Base-by-base conservation (phyloP, 2,329 filamentous ascomycete species). In the Colletotrichum higginsianum region DNA sequence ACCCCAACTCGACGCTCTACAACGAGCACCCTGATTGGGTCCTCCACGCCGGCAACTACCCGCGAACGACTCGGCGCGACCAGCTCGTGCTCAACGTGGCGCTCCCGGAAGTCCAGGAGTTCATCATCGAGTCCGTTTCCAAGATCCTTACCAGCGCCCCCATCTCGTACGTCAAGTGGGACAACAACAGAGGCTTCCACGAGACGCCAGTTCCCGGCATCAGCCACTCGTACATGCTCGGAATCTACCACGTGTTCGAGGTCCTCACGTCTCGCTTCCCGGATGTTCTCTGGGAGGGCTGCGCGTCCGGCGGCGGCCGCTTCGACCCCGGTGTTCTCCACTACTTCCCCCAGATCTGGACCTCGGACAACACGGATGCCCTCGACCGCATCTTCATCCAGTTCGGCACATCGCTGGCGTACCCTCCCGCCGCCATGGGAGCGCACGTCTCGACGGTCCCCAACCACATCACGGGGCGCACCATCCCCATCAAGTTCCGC, bases 341-440 rank as follows among this genome's bases (percentile, higher is more conserved):
- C 72, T 92, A 90, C 79, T 92, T 90, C 82, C 88, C 90, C 0
- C 90, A 92, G 76, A 84, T 88, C 73, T 92, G 90, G 90, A 90
- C 90, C 0, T 90, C 88, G 0, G 90, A 92, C 75, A 87, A 92
- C 77, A 92, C 89, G 0, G 90, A 92, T 75, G 90, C 86, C 1
- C 80, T 90, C 0, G 86, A 91, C 66, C 87, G 90, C 3, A 83
- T 92, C 21, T 83, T 82, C 18, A 92, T 92, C 62, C 90, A 92
- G 67, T 85, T 92, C 63, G 90, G 90, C 12, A 92, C 89, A 0
- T 90, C 88, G 0, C 82, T 91, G 6, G 88, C 86, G 0, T 92
- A 92, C 77, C 90, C 90, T 0, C 84, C 88, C 0, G 89, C 88
- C 0, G 82, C 89, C 0, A 92, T 92, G 89, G 90, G 88, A 1